These are phyloP conservation scores for Cryptosporidium parvum DNA, from an alignment of 169 alveolate genomes.

Conservation along the genomic window DNA sequence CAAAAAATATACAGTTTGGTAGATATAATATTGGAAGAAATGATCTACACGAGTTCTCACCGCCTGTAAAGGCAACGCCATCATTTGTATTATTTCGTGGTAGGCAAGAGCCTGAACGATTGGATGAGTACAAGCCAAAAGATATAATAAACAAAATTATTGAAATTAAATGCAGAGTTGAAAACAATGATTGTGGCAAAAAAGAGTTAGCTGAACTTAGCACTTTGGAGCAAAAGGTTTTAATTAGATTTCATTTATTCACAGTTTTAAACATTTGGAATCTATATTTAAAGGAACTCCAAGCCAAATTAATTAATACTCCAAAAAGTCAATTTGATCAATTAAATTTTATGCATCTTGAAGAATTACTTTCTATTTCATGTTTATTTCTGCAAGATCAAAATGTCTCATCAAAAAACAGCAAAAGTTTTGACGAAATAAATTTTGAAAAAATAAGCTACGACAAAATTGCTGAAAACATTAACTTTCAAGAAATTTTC, in stretches of 20 bases:
- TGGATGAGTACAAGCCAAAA: conserved; percentile 57
- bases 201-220: background rate
- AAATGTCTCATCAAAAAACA: background rate
- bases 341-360: background rate
- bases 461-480: background rate
- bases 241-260: conserved; percentile 46
- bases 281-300: conserved; percentile 7
- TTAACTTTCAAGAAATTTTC: conserved; percentile 4
- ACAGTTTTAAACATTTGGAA: conserved; percentile 15
- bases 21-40: conserved; percentile 50
- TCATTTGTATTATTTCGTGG: conserved; percentile 62
- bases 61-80: conserved; percentile 40
- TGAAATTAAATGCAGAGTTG: background rate
- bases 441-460: background rate
- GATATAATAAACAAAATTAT: conserved; percentile 22
- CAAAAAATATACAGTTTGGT: conserved; percentile 11
- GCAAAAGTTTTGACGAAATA: background rate
- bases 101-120: conserved; percentile 2
- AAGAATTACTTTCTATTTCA: background rate
- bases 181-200: background rate
- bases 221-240: background rate
- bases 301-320: background rate
- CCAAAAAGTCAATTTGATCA: background rate
- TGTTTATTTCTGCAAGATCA: background rate
- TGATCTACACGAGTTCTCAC: conserved; percentile 25